Conservation (phyloP, 768 basidiomycete species). For the Amanita inopinata region DNA sequence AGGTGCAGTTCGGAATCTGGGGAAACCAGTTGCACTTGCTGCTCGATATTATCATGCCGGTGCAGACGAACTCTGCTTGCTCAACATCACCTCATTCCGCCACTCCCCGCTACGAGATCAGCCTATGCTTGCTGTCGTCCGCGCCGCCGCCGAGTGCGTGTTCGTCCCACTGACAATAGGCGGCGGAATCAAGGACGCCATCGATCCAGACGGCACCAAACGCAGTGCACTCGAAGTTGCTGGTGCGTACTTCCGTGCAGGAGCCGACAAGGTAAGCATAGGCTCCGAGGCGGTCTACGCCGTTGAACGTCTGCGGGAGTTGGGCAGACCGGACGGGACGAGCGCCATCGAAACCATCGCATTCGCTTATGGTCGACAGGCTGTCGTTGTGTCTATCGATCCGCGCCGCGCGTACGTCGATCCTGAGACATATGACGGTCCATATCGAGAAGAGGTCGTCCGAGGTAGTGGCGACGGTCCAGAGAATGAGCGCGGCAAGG, state of each 20-base stretch:
- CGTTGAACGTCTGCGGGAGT: slow-evolving; percentile 67
- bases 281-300: slow-evolving; percentile 94
- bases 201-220: slow-evolving; percentile 90
- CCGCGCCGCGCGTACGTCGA: slow-evolving; percentile 82
- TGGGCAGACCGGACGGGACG: slow-evolving; percentile 49
- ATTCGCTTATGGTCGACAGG: slow-evolving; percentile 83
- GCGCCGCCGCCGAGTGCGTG: slow-evolving; percentile 77
- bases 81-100: slow-evolving; percentile 99
- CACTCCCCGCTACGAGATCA: slow-evolving; percentile 92
- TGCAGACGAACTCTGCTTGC: slow-evolving; percentile 93
- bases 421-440: slow-evolving; percentile 52
- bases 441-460: slow-evolving; percentile 56
- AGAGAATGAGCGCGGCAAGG: slow-evolving; percentile 55
- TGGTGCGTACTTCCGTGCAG: slow-evolving; percentile 90
- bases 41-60: slow-evolving; percentile 77
- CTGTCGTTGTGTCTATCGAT: slow-evolving; percentile 96
- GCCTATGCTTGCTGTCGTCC: slow-evolving; percentile 95
- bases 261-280: slow-evolving; percentile 98
- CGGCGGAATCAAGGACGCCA: slow-evolving; percentile 92
- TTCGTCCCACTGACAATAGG: slow-evolving; percentile 99
- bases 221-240: slow-evolving; percentile 90
- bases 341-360: slow-evolving; percentile 94
- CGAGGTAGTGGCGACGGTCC: slow-evolving; percentile 31
- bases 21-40: slow-evolving; percentile 91
- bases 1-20: slow-evolving; percentile 89